A percentile compares a stretch with the other conserved stretches of the same genome.
Evolutionary conservation across 225 moss, liverwort and hornwort genomes (phyloP).

Genomic region (Pseudoscleropodium purum): DNA sequence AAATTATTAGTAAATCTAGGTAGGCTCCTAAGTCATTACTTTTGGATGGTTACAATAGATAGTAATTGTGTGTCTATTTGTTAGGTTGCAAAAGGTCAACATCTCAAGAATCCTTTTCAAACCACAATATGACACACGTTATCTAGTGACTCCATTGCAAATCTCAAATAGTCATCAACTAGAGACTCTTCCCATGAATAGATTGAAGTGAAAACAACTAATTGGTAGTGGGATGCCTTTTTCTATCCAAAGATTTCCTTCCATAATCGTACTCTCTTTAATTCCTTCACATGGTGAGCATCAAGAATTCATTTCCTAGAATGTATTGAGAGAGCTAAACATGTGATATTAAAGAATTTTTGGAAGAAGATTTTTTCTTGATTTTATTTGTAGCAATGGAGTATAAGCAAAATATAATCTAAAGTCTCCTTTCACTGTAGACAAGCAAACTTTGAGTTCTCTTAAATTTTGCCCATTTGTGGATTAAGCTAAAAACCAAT

Average conservation of each 20-base stretch:
- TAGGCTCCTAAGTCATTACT: accelerated
- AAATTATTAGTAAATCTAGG: background rate
- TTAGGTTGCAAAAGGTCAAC: background rate
- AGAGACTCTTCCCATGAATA: background rate
- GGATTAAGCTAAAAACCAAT: background rate
- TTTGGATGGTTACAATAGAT: background rate
- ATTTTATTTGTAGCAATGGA: background rate
- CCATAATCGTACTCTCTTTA: accelerated
- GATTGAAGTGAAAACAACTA: background rate
- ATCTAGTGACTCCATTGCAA: background rate
- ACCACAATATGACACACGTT: accelerated
- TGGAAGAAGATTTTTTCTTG: background rate
- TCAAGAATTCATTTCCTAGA: accelerated
- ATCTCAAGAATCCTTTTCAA: background rate
- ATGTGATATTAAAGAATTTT: accelerated
- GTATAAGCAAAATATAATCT: background rate
- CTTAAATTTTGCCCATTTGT: background rate
- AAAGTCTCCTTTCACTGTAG: too few species aligned
- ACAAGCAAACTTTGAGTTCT: background rate
- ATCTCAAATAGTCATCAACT: background rate
- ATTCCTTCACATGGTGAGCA: accelerated
- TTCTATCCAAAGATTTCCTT: background rate
- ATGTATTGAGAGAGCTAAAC: accelerated
- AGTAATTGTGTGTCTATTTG: background rate
- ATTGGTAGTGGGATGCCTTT: background rate